Conservation (phyloP, 2,329 filamentous ascomycete species). For the Cercospora sp. region DNA sequence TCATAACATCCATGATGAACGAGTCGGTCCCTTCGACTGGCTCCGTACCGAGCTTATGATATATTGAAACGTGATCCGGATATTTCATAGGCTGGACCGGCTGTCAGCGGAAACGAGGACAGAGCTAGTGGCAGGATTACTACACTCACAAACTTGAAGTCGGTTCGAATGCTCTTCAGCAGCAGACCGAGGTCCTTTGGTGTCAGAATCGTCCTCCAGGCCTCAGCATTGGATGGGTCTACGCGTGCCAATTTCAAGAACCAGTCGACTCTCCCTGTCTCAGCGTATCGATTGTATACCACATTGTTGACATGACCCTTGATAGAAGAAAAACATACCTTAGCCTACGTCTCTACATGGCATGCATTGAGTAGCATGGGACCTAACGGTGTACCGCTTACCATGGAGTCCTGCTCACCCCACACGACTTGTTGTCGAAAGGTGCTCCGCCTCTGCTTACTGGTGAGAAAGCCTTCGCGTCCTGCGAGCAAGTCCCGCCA, state of each 20-base stretch:
- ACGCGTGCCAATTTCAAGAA: slow-evolving; percentile 66
- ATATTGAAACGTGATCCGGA: slow-evolving; percentile 78
- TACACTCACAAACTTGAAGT: slow-evolving; percentile 76
- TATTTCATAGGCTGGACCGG: slow-evolving; percentile 70
- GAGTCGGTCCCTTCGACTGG: slow-evolving; percentile 54
- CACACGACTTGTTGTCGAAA: slow-evolving; percentile 69
- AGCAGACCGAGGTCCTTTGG: slow-evolving; percentile 71
- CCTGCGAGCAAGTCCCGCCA: slow-evolving; percentile 74
- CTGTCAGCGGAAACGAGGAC: slow-evolving; percentile 18
- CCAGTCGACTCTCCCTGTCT: slow-evolving; percentile 79
- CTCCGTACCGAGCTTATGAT: slow-evolving; percentile 68
- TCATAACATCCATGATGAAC: slow-evolving; percentile 61
- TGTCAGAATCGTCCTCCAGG: slow-evolving; percentile 70
- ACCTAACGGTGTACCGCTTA: slow-evolving; percentile 10
- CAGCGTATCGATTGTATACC: slow-evolving; percentile 78
- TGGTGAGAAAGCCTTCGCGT: slow-evolving; percentile 72
- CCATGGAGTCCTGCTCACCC: slow-evolving; percentile 76
- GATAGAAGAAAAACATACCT: slow-evolving; percentile 14
- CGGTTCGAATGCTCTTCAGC: slow-evolving; percentile 73
- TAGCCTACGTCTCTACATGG: slow-evolving; percentile 14
- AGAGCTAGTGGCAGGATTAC: background rate
- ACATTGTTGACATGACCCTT: slow-evolving; percentile 82
- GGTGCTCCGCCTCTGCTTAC: slow-evolving; percentile 61
- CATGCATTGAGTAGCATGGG: background rate
- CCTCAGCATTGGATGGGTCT: slow-evolving; percentile 59